These are phyloP conservation scores for Auxenochlorella protothecoides DNA, from an alignment of 139 green algal species.

Conservation along the genomic window DNA sequence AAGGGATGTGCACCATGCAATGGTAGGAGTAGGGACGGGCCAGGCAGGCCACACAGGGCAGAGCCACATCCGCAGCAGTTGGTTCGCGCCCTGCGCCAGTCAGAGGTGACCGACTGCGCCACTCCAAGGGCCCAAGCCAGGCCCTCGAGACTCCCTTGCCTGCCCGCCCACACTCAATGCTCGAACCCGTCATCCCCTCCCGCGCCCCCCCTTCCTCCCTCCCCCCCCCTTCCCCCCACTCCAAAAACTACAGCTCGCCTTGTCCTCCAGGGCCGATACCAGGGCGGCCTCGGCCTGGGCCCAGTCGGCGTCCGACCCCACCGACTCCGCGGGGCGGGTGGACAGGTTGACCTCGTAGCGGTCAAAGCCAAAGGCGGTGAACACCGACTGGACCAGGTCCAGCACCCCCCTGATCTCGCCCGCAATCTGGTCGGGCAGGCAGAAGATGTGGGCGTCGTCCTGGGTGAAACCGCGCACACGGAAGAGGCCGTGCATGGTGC, in stretches of 20 bases:
- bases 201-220: slow-evolving; percentile 17
- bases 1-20: too few species aligned
- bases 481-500: slow-evolving; percentile 96
- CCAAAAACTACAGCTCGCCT: slow-evolving; percentile 15
- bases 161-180: too few species aligned
- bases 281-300: slow-evolving; percentile 65
- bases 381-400: slow-evolving; percentile 74
- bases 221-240: slow-evolving; percentile 12
- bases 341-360: slow-evolving; percentile 83
- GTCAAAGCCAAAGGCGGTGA: slow-evolving; percentile 85
- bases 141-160: too few species aligned
- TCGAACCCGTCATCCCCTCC: too few species aligned
- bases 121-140: too few species aligned
- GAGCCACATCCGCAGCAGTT: neutral
- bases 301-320: slow-evolving; percentile 88
- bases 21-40: neutral
- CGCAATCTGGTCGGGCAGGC: slow-evolving; percentile 80
- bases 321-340: slow-evolving; percentile 86
- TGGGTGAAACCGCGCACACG: slow-evolving; percentile 95
- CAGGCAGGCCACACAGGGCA: neutral
- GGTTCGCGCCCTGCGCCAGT: neutral
- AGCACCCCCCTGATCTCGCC: slow-evolving; percentile 79
- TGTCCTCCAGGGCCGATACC: slow-evolving; percentile 60
- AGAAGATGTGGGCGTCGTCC: slow-evolving; percentile 99
- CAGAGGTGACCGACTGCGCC: too few species aligned